Conservation (phyloP, 2,329 filamentous ascomycete species). For the Pleomassaria siparia region DNA sequence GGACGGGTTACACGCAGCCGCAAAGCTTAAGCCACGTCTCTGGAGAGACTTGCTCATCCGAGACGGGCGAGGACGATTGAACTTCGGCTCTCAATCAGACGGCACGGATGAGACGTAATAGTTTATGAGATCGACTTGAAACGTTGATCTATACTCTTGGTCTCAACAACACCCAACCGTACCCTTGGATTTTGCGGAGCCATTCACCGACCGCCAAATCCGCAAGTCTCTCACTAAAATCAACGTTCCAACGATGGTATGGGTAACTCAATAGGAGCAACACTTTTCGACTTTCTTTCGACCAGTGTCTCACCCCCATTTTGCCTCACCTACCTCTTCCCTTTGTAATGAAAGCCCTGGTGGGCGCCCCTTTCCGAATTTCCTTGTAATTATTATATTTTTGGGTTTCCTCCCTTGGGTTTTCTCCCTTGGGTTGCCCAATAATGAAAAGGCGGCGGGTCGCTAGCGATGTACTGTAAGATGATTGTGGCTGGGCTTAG, state of each 20-base stretch:
- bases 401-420: constrained; percentile 4
- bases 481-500: background rate
- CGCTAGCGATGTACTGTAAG: background rate
- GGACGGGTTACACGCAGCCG: constrained; percentile 66
- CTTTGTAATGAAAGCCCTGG: constrained; percentile 10
- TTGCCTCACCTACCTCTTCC: constrained; percentile 5
- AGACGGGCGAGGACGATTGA: background rate
- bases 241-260: background rate
- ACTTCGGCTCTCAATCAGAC: background rate
- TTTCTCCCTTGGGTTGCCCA: too few relatives aligned
- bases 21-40: constrained; percentile 60
- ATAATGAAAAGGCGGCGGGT: constrained; percentile 1
- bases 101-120: background rate
- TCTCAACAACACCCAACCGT: background rate
- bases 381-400: constrained; percentile 23
- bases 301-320: background rate
- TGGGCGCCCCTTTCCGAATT: constrained; percentile 11
- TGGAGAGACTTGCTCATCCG: background rate
- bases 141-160: background rate
- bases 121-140: too few relatives aligned
- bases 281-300: background rate
- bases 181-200: background rate
- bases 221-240: background rate
- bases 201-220: background rate
- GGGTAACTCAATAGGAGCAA: background rate